phyloP scores from a whole-genome alignment of 2,329 filamentous ascomycete species.

The Chaetomiaceae sp. region DNA sequence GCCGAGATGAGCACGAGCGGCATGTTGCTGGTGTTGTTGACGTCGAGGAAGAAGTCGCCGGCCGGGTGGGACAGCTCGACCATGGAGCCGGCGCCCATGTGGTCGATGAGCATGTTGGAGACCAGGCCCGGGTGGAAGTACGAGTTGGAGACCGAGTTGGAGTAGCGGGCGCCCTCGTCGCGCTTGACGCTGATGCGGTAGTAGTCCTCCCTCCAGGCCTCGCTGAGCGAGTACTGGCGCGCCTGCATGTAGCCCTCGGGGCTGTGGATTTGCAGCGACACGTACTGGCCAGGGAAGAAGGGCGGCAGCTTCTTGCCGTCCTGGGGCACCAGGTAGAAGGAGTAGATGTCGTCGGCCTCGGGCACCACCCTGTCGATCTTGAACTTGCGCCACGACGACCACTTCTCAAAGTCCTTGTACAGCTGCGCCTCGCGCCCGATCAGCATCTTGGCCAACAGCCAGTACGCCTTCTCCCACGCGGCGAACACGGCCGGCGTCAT shows the following conservation, averaged over 20 bases:
- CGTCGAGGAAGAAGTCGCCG: slow-evolving; percentile 56
- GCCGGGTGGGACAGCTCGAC: slow-evolving; percentile 63
- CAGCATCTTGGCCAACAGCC: slow-evolving; percentile 67
- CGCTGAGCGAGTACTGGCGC: slow-evolving; percentile 68
- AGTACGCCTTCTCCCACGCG: slow-evolving; percentile 69
- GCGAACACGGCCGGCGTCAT: slow-evolving; percentile 60
- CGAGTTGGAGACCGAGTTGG: slow-evolving; percentile 39
- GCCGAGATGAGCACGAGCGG: slow-evolving; percentile 59
- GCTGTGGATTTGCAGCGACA: slow-evolving; percentile 57
- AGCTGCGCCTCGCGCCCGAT: slow-evolving; percentile 61
- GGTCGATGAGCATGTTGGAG: slow-evolving; percentile 64
- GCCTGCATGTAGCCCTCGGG: slow-evolving; percentile 57
- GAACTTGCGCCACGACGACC: slow-evolving; percentile 65
- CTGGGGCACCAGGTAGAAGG: slow-evolving; percentile 63
- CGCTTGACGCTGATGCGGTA: slow-evolving; percentile 70
- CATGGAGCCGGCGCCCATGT: slow-evolving; percentile 55
- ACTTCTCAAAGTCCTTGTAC: slow-evolving; percentile 56
- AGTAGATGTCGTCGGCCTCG: slow-evolving; percentile 64
- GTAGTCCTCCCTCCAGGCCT: slow-evolving; percentile 55
- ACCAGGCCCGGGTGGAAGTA: slow-evolving; percentile 57
- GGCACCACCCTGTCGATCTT: slow-evolving; percentile 58
- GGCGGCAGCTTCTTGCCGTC: slow-evolving; percentile 56
- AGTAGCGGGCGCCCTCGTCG: slow-evolving; percentile 49
- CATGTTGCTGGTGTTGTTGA: slow-evolving; percentile 34
- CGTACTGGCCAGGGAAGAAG: slow-evolving; percentile 68